A percentile compares a stretch with the other conserved stretches of the same genome.
Evolutionary conservation across 2,329 filamentous ascomycete species (phyloP).

Genomic region (Chalaropsis thielavioides): DNA sequence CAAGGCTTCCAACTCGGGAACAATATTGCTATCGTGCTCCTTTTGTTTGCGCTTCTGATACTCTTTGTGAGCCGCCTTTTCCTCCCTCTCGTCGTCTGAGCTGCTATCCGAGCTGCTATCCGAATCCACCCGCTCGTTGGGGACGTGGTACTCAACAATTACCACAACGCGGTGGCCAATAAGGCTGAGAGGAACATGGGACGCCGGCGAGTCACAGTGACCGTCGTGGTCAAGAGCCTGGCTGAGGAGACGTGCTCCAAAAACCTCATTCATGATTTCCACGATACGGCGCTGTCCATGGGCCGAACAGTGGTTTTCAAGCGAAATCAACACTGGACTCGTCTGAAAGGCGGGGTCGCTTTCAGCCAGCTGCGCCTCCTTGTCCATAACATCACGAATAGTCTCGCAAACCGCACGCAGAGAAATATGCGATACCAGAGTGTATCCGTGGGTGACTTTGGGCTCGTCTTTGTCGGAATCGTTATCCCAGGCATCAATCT

Average conservation of each 20-base stretch:
- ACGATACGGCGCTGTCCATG: conserved; percentile 47
- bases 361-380: conserved; percentile 33
- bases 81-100: conserved; percentile 31
- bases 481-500: conserved; percentile 61
- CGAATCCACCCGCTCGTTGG: conserved; percentile 32
- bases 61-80: conserved; percentile 32
- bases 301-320: conserved; percentile 51
- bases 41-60: conserved; percentile 40
- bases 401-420: conserved; percentile 53
- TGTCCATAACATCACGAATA: conserved; percentile 47
- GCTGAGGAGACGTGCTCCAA: conserved; percentile 44
- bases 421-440: conserved; percentile 49
- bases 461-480: conserved; percentile 45
- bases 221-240: conserved; percentile 38
- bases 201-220: conserved; percentile 30
- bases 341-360: conserved; percentile 28
- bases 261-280: conserved; percentile 50
- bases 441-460: conserved; percentile 57
- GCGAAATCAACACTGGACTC: conserved; percentile 47
- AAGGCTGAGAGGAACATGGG: conserved; percentile 44
- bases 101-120: conserved; percentile 28
- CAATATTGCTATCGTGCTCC: conserved; percentile 37
- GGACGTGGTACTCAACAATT: conserved; percentile 53
- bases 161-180: conserved; percentile 49
- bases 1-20: conserved; percentile 49